phyloP scores from a whole-genome alignment of 768 basidiomycete species.

The Xerocomellus chrysenteron region DNA sequence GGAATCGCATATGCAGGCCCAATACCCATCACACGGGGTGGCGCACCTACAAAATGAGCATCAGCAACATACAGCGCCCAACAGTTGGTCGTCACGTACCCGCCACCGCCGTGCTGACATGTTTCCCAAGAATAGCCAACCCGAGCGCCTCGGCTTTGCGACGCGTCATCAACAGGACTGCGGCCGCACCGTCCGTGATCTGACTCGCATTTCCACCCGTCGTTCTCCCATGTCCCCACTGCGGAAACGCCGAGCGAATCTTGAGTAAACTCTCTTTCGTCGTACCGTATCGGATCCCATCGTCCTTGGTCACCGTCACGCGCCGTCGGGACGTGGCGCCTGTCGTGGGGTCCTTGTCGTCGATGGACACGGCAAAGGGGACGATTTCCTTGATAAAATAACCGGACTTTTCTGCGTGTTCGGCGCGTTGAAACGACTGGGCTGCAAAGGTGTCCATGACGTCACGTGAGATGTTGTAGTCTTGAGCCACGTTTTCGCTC shows the following conservation, averaged over 20 bases:
- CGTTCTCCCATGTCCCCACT: slow-evolving; percentile 71
- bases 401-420: slow-evolving; percentile 66
- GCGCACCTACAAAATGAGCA: slow-evolving; percentile 44
- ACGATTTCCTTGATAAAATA: slow-evolving; percentile 70
- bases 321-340: slow-evolving; percentile 43
- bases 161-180: slow-evolving; percentile 78
- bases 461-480: slow-evolving; percentile 69
- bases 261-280: slow-evolving; percentile 63
- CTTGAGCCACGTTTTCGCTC: slow-evolving; percentile 78
- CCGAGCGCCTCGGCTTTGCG: slow-evolving; percentile 75
- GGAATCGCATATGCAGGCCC: slow-evolving; percentile 87
- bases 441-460: slow-evolving; percentile 78
- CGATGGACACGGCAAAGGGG: slow-evolving; percentile 66
- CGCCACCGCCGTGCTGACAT: slow-evolving; percentile 68
- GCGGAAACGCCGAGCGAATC: slow-evolving; percentile 76
- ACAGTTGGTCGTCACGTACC: slow-evolving; percentile 39
- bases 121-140: slow-evolving; percentile 71
- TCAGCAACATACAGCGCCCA: neutral
- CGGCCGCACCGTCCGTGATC: slow-evolving; percentile 81
- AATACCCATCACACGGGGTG: slow-evolving; percentile 86
- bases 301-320: slow-evolving; percentile 66
- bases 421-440: slow-evolving; percentile 74
- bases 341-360: slow-evolving; percentile 58
- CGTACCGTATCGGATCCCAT: slow-evolving; percentile 75
- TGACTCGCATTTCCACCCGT: slow-evolving; percentile 89